Evolutionary conservation across 2,329 filamentous ascomycete genomes (phyloP).

Genomic region (Ophiocordyceps sinensis): DNA sequence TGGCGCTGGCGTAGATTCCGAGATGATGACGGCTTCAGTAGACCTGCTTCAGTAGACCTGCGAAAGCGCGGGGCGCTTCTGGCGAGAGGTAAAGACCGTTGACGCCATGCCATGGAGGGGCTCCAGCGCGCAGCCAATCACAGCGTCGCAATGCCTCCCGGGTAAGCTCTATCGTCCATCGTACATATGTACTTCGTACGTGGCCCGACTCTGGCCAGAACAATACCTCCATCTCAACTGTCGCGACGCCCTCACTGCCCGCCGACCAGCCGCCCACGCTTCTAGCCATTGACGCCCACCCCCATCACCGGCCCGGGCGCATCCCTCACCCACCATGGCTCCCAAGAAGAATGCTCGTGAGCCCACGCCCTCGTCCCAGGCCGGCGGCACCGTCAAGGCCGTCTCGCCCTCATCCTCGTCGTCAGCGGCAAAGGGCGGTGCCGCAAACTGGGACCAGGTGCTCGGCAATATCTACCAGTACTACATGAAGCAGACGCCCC

Average conservation of each 20-base stretch:
- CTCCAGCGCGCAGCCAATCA: constrained; percentile 16
- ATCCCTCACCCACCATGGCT: constrained; percentile 24
- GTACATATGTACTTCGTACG: too few relatives aligned
- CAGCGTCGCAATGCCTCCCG: background rate
- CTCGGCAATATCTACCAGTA: constrained; percentile 56
- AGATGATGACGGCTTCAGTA: too few relatives aligned
- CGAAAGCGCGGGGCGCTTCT: too few relatives aligned
- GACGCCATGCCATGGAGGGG: constrained; percentile 5
- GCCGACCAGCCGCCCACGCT: background rate
- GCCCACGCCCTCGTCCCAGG: constrained; percentile 15
- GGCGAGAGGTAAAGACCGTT: background rate
- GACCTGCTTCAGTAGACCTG: too few relatives aligned
- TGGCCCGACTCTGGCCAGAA: background rate
- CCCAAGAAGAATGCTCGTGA: constrained; percentile 31
- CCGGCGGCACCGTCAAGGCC: constrained; percentile 13
- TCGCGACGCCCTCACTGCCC: background rate
- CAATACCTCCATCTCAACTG: background rate
- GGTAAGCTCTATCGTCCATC: background rate
- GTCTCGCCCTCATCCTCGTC: constrained; percentile 10
- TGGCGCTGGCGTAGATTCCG: too few relatives aligned
- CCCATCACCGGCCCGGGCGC: background rate
- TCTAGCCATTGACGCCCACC: background rate
- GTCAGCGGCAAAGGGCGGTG: constrained; percentile 10
- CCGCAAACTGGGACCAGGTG: constrained; percentile 41
- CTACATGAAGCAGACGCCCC: constrained; percentile 70